A percentile compares a stretch with the other conserved stretches of the same genome.
phyloP scores from a whole-genome alignment of 345 rosid genomes.

The Eutrema yunnanense region DNA sequence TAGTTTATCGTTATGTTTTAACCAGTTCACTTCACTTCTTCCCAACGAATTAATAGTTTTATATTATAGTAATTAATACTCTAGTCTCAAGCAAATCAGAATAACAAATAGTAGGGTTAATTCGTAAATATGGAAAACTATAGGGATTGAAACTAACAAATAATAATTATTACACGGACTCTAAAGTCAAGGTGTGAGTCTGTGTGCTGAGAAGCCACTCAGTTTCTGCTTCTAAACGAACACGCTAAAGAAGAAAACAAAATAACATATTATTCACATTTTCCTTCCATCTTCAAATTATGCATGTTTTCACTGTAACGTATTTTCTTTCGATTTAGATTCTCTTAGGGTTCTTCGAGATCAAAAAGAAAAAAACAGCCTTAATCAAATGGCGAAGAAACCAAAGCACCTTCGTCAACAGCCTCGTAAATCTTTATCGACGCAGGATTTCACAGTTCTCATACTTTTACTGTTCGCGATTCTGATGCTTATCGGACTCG shows the following conservation, averaged over 20 bases:
- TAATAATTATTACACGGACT: background rate
- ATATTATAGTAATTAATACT: background rate
- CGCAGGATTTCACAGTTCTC: conserved; percentile 39
- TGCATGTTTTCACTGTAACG: conserved; percentile 13
- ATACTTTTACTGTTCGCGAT: conserved; percentile 46
- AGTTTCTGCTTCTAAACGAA: conserved; percentile 6
- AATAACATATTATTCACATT: background rate
- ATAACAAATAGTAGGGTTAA: background rate
- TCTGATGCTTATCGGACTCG: conserved; percentile 60
- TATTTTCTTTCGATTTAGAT: background rate
- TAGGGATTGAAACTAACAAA: background rate
- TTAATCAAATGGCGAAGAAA: conserved; percentile 44
- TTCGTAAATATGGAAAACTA: background rate
- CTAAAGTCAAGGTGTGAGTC: background rate
- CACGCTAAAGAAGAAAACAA: background rate
- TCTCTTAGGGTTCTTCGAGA: background rate
- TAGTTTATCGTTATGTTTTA: background rate
- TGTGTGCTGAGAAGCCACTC: background rate
- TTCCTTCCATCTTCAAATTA: background rate
- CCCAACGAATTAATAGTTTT: too few species aligned
- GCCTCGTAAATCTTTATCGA: conserved; percentile 40
- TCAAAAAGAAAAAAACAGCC: background rate
- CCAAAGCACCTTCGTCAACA: conserved; percentile 48
- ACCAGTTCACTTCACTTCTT: background rate
- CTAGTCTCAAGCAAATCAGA: background rate